Percentiles rank a stretch among this genome's conserved stretches.
These are phyloP conservation scores for Phytopythium litorale DNA, from an alignment of 352 stramenopile genomes.

Conservation along the genomic window DNA sequence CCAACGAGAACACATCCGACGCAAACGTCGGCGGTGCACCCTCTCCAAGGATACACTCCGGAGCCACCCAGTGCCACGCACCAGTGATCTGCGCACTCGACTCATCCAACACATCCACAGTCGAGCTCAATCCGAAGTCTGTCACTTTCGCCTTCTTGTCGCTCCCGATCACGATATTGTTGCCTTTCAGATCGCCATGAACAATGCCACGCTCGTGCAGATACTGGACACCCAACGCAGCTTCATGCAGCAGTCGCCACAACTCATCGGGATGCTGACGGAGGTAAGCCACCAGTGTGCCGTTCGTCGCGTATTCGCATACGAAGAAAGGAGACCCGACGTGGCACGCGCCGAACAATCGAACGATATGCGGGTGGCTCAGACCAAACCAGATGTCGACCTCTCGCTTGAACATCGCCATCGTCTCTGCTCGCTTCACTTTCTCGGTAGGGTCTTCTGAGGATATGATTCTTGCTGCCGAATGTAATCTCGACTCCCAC, in stretches of 20 bases:
- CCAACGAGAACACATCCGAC: constrained; percentile 16
- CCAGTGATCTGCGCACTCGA: constrained; percentile 12
- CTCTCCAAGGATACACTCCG: constrained; percentile 7
- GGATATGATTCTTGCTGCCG: no score
- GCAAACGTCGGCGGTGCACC: constrained; percentile 9
- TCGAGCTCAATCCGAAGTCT: constrained; percentile 23
- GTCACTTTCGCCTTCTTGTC: constrained; percentile 25
- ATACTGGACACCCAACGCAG: constrained; percentile 26
- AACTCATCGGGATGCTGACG: constrained; percentile 16
- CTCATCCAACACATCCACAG: not conserved
- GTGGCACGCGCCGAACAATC: constrained; percentile 29
- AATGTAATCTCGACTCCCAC: no score
- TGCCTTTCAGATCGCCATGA: constrained; percentile 33
- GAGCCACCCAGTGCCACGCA: constrained; percentile 18
- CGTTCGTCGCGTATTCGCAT: constrained; percentile 21
- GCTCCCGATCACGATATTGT: constrained; percentile 28
- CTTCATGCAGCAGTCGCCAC: constrained; percentile 19
- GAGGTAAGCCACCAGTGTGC: constrained; percentile 14
- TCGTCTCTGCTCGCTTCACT: not conserved
- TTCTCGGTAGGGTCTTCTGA: no score
- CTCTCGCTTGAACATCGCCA: constrained; percentile 21
- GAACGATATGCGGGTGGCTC: constrained; percentile 24
- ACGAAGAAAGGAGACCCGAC: constrained; percentile 27
- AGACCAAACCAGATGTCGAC: constrained; percentile 28
- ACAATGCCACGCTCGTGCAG: constrained; percentile 25